These are phyloP conservation scores for Blastocystis sp. DNA, from an alignment of 352 stramenopile genomes.

Conservation along the genomic window DNA sequence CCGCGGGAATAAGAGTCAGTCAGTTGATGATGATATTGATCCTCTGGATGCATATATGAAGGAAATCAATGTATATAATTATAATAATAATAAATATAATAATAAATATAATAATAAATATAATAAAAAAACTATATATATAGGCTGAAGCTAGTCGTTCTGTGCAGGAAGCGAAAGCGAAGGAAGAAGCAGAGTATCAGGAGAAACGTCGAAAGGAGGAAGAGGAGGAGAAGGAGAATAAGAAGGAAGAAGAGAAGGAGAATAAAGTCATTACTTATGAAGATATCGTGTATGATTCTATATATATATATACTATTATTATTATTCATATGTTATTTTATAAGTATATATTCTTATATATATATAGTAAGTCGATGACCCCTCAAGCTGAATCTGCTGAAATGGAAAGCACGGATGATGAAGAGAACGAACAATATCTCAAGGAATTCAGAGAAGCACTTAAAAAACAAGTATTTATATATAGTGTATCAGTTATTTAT, in stretches of 20 bases:
- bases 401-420: conserved; percentile 5
- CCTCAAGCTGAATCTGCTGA: conserved; percentile 9
- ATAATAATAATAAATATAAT: neutral
- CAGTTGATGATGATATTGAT: neutral
- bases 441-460: conserved; percentile 44
- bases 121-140: no score
- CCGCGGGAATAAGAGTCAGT: no score
- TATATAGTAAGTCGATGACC: neutral
- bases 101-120: conserved; percentile 13
- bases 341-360: neutral
- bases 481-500: conserved; percentile 41
- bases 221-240: conserved; percentile 13
- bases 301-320: neutral
- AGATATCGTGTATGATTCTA: conserved; percentile 42
- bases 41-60: conserved; percentile 39
- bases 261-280: conserved; percentile 44
- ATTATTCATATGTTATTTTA: conserved; percentile 7
- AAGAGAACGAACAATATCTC: conserved; percentile 39
- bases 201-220: conserved; percentile 7
- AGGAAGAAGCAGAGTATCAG: conserved; percentile 11
- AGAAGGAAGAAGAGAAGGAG: neutral
- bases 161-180: conserved; percentile 6
- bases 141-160: no score
- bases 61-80: neutral
- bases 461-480: conserved; percentile 40